Conservation (phyloP, 306 rosid species). For the Begonia masoniana region DNA sequence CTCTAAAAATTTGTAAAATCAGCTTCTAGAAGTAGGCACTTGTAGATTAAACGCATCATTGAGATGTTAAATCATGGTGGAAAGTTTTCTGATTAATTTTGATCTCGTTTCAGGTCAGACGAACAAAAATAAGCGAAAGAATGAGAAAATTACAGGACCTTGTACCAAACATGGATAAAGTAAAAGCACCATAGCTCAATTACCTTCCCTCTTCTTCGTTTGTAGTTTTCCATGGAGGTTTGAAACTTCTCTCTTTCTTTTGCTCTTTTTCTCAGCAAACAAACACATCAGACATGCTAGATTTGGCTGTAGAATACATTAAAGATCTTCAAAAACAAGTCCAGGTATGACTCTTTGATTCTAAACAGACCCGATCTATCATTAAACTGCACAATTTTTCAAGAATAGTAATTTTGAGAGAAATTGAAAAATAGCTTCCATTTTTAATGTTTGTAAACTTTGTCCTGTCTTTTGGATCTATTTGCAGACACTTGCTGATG, state of each 20-base stretch:
- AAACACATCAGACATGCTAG: conserved; percentile 94
- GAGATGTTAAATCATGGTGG: too few relatives aligned
- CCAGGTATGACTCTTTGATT: conserved; percentile 32
- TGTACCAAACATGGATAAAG: conserved; percentile 99
- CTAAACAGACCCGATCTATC: not conserved
- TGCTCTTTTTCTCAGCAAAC: conserved; percentile 54
- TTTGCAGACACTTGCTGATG: conserved; percentile 58
- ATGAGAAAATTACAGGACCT: conserved; percentile 97
- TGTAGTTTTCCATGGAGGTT: not conserved
- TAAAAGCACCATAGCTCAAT: conserved; percentile 9
- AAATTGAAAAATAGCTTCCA: too few relatives aligned
- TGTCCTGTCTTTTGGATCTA: not conserved
- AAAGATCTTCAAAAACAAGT: conserved; percentile 76
- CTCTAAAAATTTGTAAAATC: too few relatives aligned
- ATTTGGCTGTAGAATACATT: conserved; percentile 86
- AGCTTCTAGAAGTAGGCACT: too few relatives aligned
- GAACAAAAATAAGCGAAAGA: conserved; percentile 93
- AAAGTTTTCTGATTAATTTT: too few relatives aligned
- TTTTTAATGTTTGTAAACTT: too few relatives aligned
- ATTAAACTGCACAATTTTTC: too few relatives aligned
- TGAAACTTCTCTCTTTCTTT: conserved; percentile 1
- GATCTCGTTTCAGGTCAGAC: conserved; percentile 44
- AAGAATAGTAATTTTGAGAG: too few relatives aligned
- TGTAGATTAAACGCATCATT: too few relatives aligned
- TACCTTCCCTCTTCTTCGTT: not conserved